Percentiles rank a stretch among this genome's conserved stretches.
These are phyloP conservation scores for Drechslerella dactyloides DNA, from an alignment of 2,329 filamentous ascomycete species.

Conservation along the genomic window DNA sequence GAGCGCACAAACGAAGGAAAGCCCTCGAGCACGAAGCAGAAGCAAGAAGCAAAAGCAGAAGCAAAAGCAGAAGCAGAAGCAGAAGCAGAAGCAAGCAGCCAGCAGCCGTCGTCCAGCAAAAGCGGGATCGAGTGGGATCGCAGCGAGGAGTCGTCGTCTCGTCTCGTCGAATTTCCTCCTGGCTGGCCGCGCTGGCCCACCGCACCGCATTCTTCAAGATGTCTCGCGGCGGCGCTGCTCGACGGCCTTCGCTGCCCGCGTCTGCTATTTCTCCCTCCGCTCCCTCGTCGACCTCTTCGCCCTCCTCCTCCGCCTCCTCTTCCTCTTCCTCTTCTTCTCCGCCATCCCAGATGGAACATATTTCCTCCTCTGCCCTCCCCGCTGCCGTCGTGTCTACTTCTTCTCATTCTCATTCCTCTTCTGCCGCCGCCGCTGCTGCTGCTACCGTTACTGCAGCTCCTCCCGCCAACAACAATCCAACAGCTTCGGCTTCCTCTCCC, in stretches of 20 bases:
- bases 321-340: conserved; percentile 22
- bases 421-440: neutral
- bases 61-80: conserved; percentile 15
- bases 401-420: neutral
- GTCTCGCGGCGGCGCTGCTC: conserved; percentile 49
- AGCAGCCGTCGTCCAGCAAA: neutral
- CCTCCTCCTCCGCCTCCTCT: neutral
- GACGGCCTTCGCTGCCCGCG: conserved; percentile 22
- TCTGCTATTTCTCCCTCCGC: neutral
- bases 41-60: neutral
- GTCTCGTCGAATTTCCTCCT: too few relatives aligned
- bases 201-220: conserved; percentile 29
- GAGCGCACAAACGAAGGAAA: neutral
- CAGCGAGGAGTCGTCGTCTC: too few relatives aligned
- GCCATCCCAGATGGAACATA: conserved; percentile 50
- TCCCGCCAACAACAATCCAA: conserved; percentile 10
- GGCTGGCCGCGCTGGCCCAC: neutral
- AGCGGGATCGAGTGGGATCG: too few relatives aligned
- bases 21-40: neutral
- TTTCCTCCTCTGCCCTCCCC: conserved; percentile 36
- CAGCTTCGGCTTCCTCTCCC: conserved; percentile 14
- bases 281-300: neutral
- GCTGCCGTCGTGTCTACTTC: conserved; percentile 8
- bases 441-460: neutral
- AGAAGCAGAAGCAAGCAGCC: neutral